Percentiles rank a stretch among this genome's conserved stretches.
Evolutionary conservation across 805 yeast genomes (phyloP).

Genomic region (Yarrowia phangngaensis): DNA sequence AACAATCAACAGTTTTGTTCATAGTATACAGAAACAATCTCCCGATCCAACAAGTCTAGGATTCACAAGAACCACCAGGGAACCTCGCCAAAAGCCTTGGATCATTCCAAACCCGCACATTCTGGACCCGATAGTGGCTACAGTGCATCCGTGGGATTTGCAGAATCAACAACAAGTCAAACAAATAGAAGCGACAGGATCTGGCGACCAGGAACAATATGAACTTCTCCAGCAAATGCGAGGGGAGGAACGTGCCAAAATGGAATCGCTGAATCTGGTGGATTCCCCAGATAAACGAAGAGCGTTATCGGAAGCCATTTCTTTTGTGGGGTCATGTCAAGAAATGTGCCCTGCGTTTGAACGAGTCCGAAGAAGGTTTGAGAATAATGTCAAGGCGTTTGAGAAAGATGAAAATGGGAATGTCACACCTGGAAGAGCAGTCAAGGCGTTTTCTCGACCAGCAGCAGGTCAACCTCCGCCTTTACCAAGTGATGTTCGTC

Average conservation of each 20-base stretch:
- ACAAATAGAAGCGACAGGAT: slow-evolving; percentile 42
- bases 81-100: slow-evolving; percentile 3
- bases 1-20: neutral
- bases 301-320: slow-evolving; percentile 80
- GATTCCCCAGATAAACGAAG: slow-evolving; percentile 82
- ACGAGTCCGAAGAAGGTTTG: slow-evolving; percentile 78
- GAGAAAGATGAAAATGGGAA: slow-evolving; percentile 67
- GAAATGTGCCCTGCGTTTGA: slow-evolving; percentile 97
- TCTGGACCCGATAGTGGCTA: slow-evolving; percentile 8
- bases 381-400: slow-evolving; percentile 74
- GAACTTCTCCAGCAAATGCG: slow-evolving; percentile 56
- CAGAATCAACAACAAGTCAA: slow-evolving; percentile 64
- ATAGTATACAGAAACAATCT: neutral
- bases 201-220: neutral
- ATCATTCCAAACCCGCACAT: slow-evolving; percentile 6
- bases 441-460: slow-evolving; percentile 92
- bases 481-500: slow-evolving; percentile 93
- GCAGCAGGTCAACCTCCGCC: slow-evolving; percentile 99
- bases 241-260: slow-evolving; percentile 65
- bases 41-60: slow-evolving; percentile 1
- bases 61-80: neutral
- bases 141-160: slow-evolving; percentile 61
- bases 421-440: slow-evolving; percentile 59
- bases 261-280: slow-evolving; percentile 79
- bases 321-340: slow-evolving; percentile 79